Percentiles rank a stretch among this genome's conserved stretches.
phyloP scores from a whole-genome alignment of 129 eudicot genomes.

The Deinandra increscens region DNA sequence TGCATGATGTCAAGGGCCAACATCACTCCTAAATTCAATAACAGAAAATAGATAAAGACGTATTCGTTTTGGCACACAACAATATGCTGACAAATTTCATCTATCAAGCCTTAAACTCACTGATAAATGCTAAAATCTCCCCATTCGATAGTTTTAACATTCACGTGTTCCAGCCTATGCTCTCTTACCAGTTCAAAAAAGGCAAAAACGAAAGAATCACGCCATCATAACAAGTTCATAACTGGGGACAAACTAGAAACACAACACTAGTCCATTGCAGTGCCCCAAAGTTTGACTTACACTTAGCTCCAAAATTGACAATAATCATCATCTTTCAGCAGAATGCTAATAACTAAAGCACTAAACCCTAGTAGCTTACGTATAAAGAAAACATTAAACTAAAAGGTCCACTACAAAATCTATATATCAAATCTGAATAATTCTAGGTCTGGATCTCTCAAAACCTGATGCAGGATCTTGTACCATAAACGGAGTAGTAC shows the following conservation, averaged over 20 bases:
- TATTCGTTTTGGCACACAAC: not conserved
- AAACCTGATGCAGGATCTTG: not conserved
- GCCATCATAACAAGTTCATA: too few species aligned
- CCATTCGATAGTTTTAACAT: too few species aligned
- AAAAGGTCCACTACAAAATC: not conserved
- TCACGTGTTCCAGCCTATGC: too few species aligned
- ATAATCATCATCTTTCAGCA: not conserved
- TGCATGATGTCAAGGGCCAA: too few species aligned
- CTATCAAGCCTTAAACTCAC: not conserved
- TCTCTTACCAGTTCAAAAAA: too few species aligned
- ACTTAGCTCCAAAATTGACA: slow-evolving; percentile 4
- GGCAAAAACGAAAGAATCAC: too few species aligned
- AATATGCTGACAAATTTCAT: not conserved
- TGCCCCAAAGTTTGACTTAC: not conserved
- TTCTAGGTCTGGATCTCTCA: slow-evolving; percentile 7
- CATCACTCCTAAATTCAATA: too few species aligned
- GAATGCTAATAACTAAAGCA: not conserved
- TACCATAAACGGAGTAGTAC: not conserved
- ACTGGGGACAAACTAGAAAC: not conserved
- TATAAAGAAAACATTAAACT: not conserved
- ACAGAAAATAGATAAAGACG: too few species aligned
- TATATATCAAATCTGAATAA: not conserved
- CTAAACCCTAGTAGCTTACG: not conserved
- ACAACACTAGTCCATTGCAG: not conserved
- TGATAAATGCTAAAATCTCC: too few species aligned